Conservation (phyloP, 2,329 filamentous ascomycete genomes). For the Tolypocladium nubicola region DNA sequence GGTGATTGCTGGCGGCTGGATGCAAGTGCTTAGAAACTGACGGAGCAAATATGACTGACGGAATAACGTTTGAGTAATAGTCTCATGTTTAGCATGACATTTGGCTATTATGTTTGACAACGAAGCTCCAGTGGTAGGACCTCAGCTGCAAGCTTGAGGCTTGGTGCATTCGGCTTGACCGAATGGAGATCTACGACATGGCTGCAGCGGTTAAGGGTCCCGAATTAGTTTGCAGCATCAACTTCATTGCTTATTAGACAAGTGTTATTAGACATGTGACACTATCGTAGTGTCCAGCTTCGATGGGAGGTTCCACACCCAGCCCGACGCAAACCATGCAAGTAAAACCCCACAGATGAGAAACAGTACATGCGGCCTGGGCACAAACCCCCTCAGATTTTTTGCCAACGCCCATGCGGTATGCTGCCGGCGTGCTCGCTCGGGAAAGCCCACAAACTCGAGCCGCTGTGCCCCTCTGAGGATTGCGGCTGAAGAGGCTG, state of each 20-base stretch:
- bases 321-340: neutral
- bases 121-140: neutral
- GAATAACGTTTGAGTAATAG: neutral
- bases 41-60: neutral
- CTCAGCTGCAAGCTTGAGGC: neutral
- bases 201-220: neutral
- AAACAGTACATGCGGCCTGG: neutral
- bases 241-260: neutral
- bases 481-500: constrained; percentile 1
- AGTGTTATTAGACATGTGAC: neutral
- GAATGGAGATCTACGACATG: neutral
- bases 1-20: neutral
- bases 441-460: neutral
- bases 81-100: neutral
- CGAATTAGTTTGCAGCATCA: neutral
- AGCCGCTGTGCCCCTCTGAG: neutral
- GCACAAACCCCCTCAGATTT: neutral
- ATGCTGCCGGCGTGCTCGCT: neutral
- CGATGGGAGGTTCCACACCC: neutral
- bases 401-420: neutral
- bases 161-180: neutral
- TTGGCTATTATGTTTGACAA: neutral
- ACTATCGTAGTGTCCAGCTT: neutral
- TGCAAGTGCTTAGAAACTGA: neutral
- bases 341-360: neutral